A percentile compares a stretch with the other conserved stretches of the same genome.
Conservation (phyloP, 1,284 basidiomycete species). For the Uromyces viciae-fabae region DNA sequence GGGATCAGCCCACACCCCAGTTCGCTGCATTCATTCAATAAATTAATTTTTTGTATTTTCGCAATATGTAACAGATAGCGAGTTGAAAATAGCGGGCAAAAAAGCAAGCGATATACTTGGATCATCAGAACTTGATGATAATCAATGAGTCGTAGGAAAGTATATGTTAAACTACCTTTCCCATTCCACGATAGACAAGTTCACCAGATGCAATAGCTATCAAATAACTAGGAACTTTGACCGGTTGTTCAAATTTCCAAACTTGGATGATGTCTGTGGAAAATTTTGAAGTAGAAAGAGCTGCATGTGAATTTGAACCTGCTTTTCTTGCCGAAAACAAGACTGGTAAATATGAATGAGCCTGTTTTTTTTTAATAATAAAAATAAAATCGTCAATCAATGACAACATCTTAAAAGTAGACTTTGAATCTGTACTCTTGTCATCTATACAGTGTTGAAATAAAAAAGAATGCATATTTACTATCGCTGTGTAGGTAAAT, state of each 20-base stretch:
- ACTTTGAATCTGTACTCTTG: neutral
- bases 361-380: neutral
- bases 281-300: conserved; percentile 62
- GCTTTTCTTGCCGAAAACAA: conserved; percentile 74
- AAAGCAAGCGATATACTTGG: too few species aligned
- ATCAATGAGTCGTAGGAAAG: neutral
- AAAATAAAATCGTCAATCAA: neutral
- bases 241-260: conserved; percentile 46
- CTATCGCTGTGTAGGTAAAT: conserved; percentile 68
- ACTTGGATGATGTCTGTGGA: conserved; percentile 62
- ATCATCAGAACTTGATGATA: too few species aligned
- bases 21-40: conserved; percentile 51
- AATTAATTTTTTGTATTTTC: conserved; percentile 43
- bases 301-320: conserved; percentile 50
- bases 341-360: conserved; percentile 69
- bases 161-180: neutral
- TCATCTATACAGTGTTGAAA: neutral
- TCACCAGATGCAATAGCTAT: conserved; percentile 40
- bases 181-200: conserved; percentile 59
- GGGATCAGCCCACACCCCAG: conserved; percentile 85
- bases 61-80: conserved; percentile 21
- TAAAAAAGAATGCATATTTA: conserved; percentile 52
- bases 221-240: conserved; percentile 43
- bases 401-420: neutral
- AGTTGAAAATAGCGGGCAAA: neutral